Conservation (phyloP, 208 protist genomes). For the Porcisia hertigi region DNA sequence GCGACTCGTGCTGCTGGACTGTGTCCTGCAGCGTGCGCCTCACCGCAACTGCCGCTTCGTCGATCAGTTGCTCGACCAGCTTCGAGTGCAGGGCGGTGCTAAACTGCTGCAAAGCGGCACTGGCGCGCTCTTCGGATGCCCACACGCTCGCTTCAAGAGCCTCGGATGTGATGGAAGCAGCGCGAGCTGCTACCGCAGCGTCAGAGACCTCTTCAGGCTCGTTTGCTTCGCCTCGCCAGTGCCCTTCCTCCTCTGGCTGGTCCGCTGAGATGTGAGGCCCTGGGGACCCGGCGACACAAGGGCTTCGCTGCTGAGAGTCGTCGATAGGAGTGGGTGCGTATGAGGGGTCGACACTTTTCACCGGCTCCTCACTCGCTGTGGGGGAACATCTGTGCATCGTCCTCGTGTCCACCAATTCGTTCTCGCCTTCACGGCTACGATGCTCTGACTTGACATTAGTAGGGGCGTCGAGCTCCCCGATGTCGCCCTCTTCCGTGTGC, state of each 20-base stretch:
- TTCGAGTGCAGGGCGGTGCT: slow-evolving; percentile 30
- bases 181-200: neutral
- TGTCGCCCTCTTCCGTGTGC: neutral
- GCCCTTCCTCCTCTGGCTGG: neutral
- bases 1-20: slow-evolving; percentile 21
- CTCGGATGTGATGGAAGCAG: slow-evolving; percentile 18
- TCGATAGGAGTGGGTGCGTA: no score
- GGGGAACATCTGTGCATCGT: neutral
- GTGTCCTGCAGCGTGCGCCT: slow-evolving; percentile 23
- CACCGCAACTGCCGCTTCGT: slow-evolving; percentile 25
- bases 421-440: neutral
- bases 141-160: slow-evolving; percentile 10
- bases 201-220: neutral
- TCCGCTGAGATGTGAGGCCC: no score
- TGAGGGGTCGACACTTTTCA: no score
- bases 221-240: slow-evolving; percentile 1
- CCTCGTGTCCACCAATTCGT: neutral
- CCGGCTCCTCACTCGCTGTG: neutral
- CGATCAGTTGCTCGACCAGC: slow-evolving; percentile 35
- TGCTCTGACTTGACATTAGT: neutral
- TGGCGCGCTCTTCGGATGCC: slow-evolving; percentile 22
- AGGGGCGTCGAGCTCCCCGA: neutral
- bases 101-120: slow-evolving; percentile 23
- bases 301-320: no score
- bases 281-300: no score